Evolutionary conservation across 2,329 filamentous ascomycete species (phyloP), one percentile per base, ranked within the genome.

Genomic region (Tolypocladium album): DNA sequence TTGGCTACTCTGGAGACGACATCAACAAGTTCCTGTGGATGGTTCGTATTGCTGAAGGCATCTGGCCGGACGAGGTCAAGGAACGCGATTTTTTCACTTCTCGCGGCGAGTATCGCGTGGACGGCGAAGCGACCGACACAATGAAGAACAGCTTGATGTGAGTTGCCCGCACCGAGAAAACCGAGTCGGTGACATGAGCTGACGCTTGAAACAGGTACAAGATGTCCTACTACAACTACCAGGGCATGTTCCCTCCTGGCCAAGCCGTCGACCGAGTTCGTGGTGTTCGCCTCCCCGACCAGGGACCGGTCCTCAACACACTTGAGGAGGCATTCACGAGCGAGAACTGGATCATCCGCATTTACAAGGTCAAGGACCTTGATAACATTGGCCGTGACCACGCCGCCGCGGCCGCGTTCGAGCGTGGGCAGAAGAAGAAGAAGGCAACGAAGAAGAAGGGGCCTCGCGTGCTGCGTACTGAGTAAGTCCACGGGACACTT

Each of bases 21-120:
- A 96, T 99, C 79, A 99, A 99, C 82, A 99, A 99, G 79, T 99
- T 99, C 81, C 81, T 99, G 67, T 99, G 94, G 94, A 99, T 99
- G 95, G 92, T 99, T 61, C 87, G 94, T 72, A 99, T 99, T 71
- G 94, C 94, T 45, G 94, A 99, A 77, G 94, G 94, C 65, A 97
- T 99, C 76, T 99, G 94, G 94, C 94, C 94, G n/a, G 92, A 97
- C 66, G 93, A 99, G 81, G 88, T 99, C 67, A 96, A 92, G 78
- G 94, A 99, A 78, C 89, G 94, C 64, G 88, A 93, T 70, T 99
- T 93, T 79, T 99, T 99, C 77, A 99, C 94, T 8, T 70, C 87
- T 5, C 87, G 92, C 64, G 94, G 95, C 72, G 94, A 99, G 74
- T 99, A 99, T 79, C 87, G 89, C 64, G 90, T 99, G 38, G 94